Evolutionary conservation across 495 filamentous ascomycete genomes (phyloP).

Genomic region (Astrothelium subdiscretum): DNA sequence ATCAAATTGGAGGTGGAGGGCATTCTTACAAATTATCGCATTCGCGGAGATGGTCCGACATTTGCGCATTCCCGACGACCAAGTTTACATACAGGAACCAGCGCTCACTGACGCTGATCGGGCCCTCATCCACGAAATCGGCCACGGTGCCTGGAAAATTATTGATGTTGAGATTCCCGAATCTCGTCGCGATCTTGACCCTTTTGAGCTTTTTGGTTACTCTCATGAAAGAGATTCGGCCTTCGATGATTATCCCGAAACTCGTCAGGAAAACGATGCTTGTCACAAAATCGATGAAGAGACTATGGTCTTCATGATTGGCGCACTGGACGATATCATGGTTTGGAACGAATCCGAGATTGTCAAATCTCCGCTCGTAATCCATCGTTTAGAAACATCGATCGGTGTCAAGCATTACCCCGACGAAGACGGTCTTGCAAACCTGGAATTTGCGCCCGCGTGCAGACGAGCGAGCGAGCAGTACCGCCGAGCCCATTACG

Average conservation of each 20-base stretch:
- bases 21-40: conserved; percentile 1
- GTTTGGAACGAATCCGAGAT: not conserved
- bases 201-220: conserved; percentile 1
- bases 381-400: not conserved
- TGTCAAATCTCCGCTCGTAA: conserved; percentile 1
- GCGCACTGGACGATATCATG: conserved; percentile 3
- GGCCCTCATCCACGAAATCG: conserved; percentile 2
- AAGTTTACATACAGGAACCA: conserved; percentile 3
- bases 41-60: conserved; percentile 2
- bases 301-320: conserved; percentile 1
- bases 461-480: conserved; percentile 1
- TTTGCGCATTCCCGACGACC: not conserved
- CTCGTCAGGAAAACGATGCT: conserved; percentile 1
- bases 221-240: not conserved
- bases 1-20: conserved; percentile 2
- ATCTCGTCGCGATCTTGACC: not conserved
- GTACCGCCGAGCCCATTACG: not conserved
- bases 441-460: not conserved
- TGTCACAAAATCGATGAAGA: conserved; percentile 1
- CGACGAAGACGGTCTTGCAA: conserved; percentile 3
- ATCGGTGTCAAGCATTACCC: conserved; percentile 1
- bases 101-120: conserved; percentile 3
- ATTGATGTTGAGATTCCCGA: conserved; percentile 1
- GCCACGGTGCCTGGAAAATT: not conserved
- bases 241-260: not conserved